phyloP scores from a whole-genome alignment of 2,329 filamentous ascomycete genomes.

The Pseudogymnoascus sp. region DNA sequence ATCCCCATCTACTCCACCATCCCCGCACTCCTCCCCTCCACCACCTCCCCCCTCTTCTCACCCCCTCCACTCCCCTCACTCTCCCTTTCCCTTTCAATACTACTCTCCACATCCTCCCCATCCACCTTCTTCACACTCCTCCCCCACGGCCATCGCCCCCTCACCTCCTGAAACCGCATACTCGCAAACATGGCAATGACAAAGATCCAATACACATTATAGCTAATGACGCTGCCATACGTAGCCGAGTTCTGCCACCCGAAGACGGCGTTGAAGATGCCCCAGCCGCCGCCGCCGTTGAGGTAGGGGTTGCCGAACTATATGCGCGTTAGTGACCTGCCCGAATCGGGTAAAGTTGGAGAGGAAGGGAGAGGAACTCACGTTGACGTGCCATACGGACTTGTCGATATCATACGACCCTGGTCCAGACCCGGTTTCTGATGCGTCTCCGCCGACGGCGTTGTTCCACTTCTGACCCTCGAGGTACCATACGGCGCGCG shows the following conservation, averaged over 20 bases:
- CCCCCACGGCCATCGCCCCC: slow-evolving; percentile 16
- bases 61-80: background rate
- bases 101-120: background rate
- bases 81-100: background rate
- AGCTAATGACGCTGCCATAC: slow-evolving; percentile 77
- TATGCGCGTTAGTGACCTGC: slow-evolving; percentile 10
- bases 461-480: slow-evolving; percentile 58
- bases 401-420: slow-evolving; percentile 72
- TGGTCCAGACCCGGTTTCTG: slow-evolving; percentile 56
- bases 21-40: background rate
- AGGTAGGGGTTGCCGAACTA: slow-evolving; percentile 69
- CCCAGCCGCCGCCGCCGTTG: slow-evolving; percentile 72
- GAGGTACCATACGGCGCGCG: slow-evolving; percentile 66
- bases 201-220: slow-evolving; percentile 79
- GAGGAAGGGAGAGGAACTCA: slow-evolving; percentile 32
- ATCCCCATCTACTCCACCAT: background rate
- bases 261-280: slow-evolving; percentile 76
- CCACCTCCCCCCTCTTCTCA: background rate
- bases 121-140: background rate
- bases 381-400: slow-evolving; percentile 77
- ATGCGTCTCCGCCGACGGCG: slow-evolving; percentile 42
- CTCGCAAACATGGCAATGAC: too few relatives aligned
- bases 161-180: too few relatives aligned
- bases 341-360: too few relatives aligned
- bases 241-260: slow-evolving; percentile 87